A percentile compares a stretch with the other conserved stretches of the same genome.
These are phyloP conservation scores for Ganoderma resinaceum DNA, from an alignment of 1,284 basidiomycete genomes.

Conservation along the genomic window DNA sequence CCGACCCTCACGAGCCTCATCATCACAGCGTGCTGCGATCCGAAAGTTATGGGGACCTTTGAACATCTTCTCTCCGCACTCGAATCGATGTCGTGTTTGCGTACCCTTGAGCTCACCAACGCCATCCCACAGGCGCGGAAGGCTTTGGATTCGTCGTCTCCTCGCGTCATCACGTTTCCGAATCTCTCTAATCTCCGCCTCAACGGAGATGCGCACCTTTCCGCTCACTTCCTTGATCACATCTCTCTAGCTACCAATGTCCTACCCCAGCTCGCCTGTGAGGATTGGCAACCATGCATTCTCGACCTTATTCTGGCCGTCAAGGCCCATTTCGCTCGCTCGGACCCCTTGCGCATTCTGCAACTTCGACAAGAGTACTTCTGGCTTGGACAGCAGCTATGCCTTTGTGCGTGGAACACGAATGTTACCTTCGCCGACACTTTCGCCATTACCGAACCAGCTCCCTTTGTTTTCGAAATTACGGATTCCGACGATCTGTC, in stretches of 20 bases:
- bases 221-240: conserved; percentile 19
- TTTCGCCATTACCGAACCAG: not conserved
- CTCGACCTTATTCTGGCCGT: not conserved
- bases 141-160: not conserved
- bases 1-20: conserved; percentile 18
- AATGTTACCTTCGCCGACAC: not conserved
- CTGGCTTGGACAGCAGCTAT: not conserved
- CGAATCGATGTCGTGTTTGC: not conserved
- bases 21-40: not conserved
- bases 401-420: not conserved
- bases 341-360: not conserved
- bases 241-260: not conserved
- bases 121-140: not conserved
- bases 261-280: not conserved
- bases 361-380: not conserved
- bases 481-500: not conserved
- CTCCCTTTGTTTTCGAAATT: not conserved
- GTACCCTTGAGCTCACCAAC: not conserved
- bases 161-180: not conserved
- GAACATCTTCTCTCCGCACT: conserved; percentile 1
- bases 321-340: not conserved
- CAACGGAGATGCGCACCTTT: conserved; percentile 3
- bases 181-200: conserved; percentile 9
- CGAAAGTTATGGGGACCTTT: conserved; percentile 4
- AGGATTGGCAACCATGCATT: not conserved